Evolutionary conservation across 768 basidiomycete genomes (phyloP), one percentile per base, ranked within the genome.

Genomic region (Russula abietina): DNA sequence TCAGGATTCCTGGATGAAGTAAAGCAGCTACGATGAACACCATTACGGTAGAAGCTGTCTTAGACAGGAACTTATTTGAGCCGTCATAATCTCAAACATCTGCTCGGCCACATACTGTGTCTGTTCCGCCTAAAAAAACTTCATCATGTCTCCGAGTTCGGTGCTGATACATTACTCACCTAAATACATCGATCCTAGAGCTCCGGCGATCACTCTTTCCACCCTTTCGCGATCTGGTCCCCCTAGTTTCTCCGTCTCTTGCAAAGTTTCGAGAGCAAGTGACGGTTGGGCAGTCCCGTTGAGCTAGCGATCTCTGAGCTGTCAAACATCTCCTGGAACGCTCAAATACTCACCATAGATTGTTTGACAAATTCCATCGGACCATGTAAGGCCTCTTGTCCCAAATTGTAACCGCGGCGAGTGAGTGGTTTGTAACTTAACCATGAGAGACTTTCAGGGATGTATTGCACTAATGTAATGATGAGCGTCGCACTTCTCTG

Each of bases 311-410:
- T 24, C 3, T 26, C 17, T 55, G 38, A 55, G 22, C 38, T 2
- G 17, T 22, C 38, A 41, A 32, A 38, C 6, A 22, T 26, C 0
- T 9, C 16, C 30, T 30, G 3, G 3, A 38, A 39, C 24, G 28
- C 28, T 5, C 28, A 30, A 30, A 30, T 30, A 30, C 28, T 30
- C 28, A 30, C 28, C 5, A 61, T 2, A 54, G 43, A 12, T n/a
- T 61, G 48, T 26, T 9, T 41, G 1, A 61, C 61, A 17, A 56
- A 61, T 45, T 4, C 7, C 36, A 62, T 57, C 12, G 61, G 61
- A 0, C 11, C 32, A 26, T 41, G 16, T 17, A 57, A 16, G 24
- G 38, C 61, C 22, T 57, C 28, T 7, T 26, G 16, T 26, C 61
- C 48, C 4, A 62, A 30, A 5, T 30, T 4, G 32, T 43, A 7